Evolutionary conservation across 1,139 yeast species (phyloP), one percentile per base, ranked within the genome.

Genomic region (Diutina pseudorugosa): DNA sequence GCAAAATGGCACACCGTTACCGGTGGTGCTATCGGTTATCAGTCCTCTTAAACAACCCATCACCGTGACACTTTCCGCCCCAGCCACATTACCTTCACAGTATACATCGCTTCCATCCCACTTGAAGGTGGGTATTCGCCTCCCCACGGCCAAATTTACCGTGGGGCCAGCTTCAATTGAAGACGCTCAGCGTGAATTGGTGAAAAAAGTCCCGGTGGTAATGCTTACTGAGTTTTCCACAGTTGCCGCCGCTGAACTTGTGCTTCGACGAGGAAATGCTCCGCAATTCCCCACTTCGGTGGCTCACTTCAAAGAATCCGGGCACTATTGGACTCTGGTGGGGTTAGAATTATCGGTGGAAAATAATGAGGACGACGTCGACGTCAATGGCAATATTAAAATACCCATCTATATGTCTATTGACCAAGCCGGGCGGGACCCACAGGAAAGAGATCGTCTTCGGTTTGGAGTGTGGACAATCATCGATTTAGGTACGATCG

Each of bases 291-390:
- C 49, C n/a, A 4, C 14, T 3, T 7, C 11, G 14, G 18, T 45
- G 14, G 40, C 27, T 16, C 18, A 16, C 8, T 45, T 23, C 41
- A 16, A 23, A 4, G 49, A 45, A 18, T 9, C 40, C 14, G 49
- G 49, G 12, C 49, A 45, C 19, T 27, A 16, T 19, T 45, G 49
- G 49, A 27, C 49, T 7, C 49, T 45, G 49, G 49, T 45, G 21
- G 40, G 21, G 1, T 12, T 45, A 7, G 49, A 45, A 27, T 12
- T 45, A 4, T 23, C 49, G 11, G 7, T 45, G 1, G 40, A 45
- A 9, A 8, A 14, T 11, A 11, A 30, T 11, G n/a, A 30, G 36
- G 11, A 30, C 11, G 36, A 30, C 4, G 36, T 30, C n/a, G 36
- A 30, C 14, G 36, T 12, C n/a, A 14, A 30, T 11, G 36, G 36